These are phyloP conservation scores for Oryza australiensis DNA, from an alignment of 176 grass and related monocot species.

Conservation along the genomic window DNA sequence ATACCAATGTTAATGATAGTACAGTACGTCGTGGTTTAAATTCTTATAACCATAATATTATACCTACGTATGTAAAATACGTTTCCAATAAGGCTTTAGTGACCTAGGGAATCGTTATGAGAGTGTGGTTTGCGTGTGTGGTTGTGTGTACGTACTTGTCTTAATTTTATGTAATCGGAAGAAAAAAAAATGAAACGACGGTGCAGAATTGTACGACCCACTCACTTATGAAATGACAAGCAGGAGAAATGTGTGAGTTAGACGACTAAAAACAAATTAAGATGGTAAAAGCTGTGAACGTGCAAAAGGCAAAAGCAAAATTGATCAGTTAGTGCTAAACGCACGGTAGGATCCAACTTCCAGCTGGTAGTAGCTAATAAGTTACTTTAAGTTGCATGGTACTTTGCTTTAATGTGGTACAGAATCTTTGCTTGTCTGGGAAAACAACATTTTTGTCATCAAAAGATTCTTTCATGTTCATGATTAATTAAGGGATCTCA, in stretches of 20 bases:
- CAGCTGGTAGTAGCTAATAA: neutral
- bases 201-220: no score
- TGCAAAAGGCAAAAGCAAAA: slow-evolving; percentile 38
- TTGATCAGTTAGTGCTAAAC: slow-evolving; percentile 3
- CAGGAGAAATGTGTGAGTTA: neutral
- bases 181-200: no score
- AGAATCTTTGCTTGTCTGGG: neutral
- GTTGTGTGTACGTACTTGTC: no score
- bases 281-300: slow-evolving; percentile 19
- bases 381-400: slow-evolving; percentile 14
- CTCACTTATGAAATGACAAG: no score
- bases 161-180: no score
- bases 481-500: neutral
- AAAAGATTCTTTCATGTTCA: neutral
- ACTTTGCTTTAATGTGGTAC: neutral
- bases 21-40: no score
- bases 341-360: slow-evolving; percentile 35
- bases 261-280: neutral
- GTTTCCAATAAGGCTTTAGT: no score
- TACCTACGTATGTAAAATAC: no score
- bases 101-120: no score
- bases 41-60: no score
- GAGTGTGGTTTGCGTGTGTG: no score
- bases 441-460: neutral
- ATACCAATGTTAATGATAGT: no score